Evolutionary conservation across 2,329 filamentous ascomycete species (phyloP), one percentile per base, ranked within the genome.

Genomic region (Fusarium mangiferae): DNA sequence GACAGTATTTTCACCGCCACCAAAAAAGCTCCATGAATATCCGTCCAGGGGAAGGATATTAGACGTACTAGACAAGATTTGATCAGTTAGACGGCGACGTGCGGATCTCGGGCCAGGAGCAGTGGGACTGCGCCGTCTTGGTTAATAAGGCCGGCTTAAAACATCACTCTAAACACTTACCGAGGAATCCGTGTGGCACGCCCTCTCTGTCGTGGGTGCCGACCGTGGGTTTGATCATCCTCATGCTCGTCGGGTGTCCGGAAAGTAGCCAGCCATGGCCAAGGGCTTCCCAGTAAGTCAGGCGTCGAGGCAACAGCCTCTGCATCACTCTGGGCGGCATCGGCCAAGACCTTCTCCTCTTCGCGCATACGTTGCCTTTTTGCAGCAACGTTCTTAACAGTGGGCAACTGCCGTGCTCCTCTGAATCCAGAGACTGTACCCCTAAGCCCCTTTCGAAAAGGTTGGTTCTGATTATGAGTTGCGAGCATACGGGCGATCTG

Each of bases 401-500:
- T 72, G 24, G 66, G 67, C 39, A 58, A 46, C 22, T 46, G 45
- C 26, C 66, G 56, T 28, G 35, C 48, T n/a, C 38, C 28, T 24
- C 30, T 46, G 9, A 28, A 35, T 17, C 45, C 35, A 44, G 61
- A 39, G 13, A 56, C 28, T 39, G 52, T 42, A 18, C 26, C 49
- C 42, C 38, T 45, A 24, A 58, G 24, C 22, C 38, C 55, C 13
- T 45, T 52, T 24, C 35, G 49, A 45, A 54, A 45, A 42, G 33
- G 41, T 26, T 58, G 26, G 56, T 46, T 41, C 18, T 42, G 58
- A 56, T 49, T 48, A 9, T 46, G 59, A 22, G 20, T 61, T 35
- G 15, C 66, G 62, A 70, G 52, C 52, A 70, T 70, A 30, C 70
- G 74, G 33, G 73, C 73, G 49, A 80, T 79, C 62, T 78, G 77